Evolutionary conservation across 768 basidiomycete genomes (phyloP), one percentile per base, ranked within the genome.

Genomic region (Neoboletus brunneissimus): DNA sequence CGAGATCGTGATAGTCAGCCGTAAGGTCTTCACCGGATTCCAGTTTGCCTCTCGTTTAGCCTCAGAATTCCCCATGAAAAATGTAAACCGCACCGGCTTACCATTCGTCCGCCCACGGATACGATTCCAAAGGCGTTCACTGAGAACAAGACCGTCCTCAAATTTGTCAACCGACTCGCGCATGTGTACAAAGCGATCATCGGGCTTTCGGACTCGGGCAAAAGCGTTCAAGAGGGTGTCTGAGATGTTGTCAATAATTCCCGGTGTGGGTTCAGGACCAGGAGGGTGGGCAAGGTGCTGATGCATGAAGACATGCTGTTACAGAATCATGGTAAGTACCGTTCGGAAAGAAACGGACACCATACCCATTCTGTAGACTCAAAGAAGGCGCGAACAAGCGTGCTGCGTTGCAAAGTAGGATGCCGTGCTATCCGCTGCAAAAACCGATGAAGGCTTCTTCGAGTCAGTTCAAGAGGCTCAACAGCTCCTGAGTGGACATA

Each of bases 331-430:
- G 61, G 42, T 47, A 35, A 57, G 58, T 12, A 37, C 40, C 49
- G 20, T 13, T 16, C 18, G 44, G 38, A 51, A 52, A 29, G 34
- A 45, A 44, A 34, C 27, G 12, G 20, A 4, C 10, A 7, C 10
- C 86, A 57, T 70, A 95, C 96, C 97, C 97, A 99, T 95, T 99
- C 97, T 34, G 91, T 90, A 4, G 94, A 96, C 70, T 94, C 91
- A 56, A 98, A 87, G 77, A 99, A 99, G 29, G 93, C 91, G 9
- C 89, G 86, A n/a, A 97, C 80, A 31, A 98, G 84, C 10, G 88
- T 89, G 59, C 90, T 91, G 49, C 97, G 82, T 70, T 96, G 93
- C 13, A 99, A 78, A 2, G 91, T 98, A 15, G 97, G 95, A 70
- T 99, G 97, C 34, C 92, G 84, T n/a, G 91, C 80, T 56, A 98